phyloP scores from a whole-genome alignment of 148 eudicot species.

The Euryodendron excelsum region DNA sequence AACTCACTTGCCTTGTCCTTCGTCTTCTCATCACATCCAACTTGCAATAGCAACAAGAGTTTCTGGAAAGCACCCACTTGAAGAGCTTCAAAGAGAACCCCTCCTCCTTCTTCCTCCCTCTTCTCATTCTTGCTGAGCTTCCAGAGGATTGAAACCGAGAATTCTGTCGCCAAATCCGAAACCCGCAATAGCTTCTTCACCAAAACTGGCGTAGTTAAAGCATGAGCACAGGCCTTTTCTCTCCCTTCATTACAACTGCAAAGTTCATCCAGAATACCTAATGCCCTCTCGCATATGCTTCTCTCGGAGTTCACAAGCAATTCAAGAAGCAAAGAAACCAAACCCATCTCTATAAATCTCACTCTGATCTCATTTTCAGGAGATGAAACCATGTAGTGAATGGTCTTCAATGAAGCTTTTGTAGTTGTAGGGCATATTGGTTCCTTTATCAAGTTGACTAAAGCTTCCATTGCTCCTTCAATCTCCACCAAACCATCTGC shows the following conservation, averaged over 20 bases:
- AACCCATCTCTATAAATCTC: conserved; percentile 37
- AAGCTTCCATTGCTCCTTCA: conserved; percentile 45
- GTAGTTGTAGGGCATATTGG: conserved; percentile 58
- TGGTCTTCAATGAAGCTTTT: conserved; percentile 50
- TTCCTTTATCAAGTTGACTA: conserved; percentile 56
- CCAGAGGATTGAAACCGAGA: background rate
- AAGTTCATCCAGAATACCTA: background rate
- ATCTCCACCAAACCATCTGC: conserved; percentile 26
- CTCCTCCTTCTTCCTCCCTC: conserved; percentile 9
- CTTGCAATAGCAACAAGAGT: too few relatives aligned
- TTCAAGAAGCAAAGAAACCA: conserved; percentile 25
- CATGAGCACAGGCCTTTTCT: background rate
- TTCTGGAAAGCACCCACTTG: conserved; percentile 20
- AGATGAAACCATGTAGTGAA: conserved; percentile 43
- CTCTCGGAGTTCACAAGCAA: background rate
- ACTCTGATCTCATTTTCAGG: background rate
- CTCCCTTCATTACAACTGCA: background rate
- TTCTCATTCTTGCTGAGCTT: background rate
- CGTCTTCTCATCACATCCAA: too few relatives aligned
- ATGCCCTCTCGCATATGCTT: background rate
- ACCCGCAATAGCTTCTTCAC: background rate
- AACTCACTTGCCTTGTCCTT: conserved; percentile 58
- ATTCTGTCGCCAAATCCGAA: background rate
- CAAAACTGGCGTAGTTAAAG: background rate
- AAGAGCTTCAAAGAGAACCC: too few relatives aligned